phyloP scores from a whole-genome alignment of 2,329 filamentous ascomycete species.

The Fusarium citri region DNA sequence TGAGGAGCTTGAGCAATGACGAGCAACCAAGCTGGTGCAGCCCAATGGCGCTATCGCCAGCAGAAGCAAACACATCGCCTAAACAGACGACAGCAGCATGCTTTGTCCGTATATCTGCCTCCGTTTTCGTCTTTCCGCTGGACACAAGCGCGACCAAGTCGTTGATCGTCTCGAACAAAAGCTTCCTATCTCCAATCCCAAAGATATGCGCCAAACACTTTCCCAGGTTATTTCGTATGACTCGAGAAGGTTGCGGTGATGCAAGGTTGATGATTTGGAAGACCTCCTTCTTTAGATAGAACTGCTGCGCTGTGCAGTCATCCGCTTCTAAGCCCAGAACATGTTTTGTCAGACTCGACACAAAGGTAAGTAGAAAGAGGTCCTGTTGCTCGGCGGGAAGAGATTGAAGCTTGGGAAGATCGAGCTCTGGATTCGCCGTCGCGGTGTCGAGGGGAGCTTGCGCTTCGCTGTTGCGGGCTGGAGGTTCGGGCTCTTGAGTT shows the following conservation, averaged over 20 bases:
- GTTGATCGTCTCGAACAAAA: conserved; percentile 94
- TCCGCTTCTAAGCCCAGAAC: conserved; percentile 79
- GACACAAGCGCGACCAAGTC: conserved; percentile 81
- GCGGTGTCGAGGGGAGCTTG: conserved; percentile 53
- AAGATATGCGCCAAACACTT: conserved; percentile 87
- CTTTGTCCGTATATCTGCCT: conserved; percentile 81
- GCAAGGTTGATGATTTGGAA: conserved; percentile 92
- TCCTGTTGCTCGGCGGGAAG: conserved; percentile 96
- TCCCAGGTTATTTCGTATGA: conserved; percentile 90
- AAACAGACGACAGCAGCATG: conserved; percentile 90
- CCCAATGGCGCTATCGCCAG: conserved; percentile 91
- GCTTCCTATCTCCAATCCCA: conserved; percentile 85
- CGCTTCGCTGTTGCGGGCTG: conserved; percentile 47
- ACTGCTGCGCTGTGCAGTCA: conserved; percentile 87
- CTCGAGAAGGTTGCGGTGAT: conserved; percentile 84
- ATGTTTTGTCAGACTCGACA: conserved; percentile 84
- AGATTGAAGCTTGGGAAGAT: conserved; percentile 87
- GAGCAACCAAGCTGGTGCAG: conserved; percentile 80
- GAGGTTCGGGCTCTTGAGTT: conserved; percentile 52
- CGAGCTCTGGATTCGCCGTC: conserved; percentile 79
- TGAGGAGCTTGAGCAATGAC: conserved; percentile 81
- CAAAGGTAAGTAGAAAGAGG: conserved; percentile 90
- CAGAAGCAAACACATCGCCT: conserved; percentile 89
- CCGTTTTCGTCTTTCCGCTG: conserved; percentile 77
- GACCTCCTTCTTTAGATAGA: conserved; percentile 92